These are phyloP conservation scores for Apiospora pterosperma DNA, from an alignment of 2,329 filamentous ascomycete genomes.

Conservation along the genomic window DNA sequence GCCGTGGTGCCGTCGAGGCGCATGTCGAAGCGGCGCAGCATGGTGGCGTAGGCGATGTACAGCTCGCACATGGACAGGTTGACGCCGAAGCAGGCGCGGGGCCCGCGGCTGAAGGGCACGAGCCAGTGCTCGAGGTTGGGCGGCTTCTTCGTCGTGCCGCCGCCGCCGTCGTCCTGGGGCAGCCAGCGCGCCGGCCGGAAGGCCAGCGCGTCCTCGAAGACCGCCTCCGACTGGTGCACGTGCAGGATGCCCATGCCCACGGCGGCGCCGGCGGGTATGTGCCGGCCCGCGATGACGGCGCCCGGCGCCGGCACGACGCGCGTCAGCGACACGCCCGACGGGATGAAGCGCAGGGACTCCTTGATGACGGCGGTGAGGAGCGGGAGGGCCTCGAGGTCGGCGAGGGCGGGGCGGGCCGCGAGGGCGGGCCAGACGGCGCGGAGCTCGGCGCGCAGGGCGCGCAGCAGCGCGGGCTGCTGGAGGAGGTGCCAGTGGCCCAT, in stretches of 20 bases:
- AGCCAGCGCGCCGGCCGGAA: slow-evolving; percentile 7
- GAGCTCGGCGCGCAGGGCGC: not conserved
- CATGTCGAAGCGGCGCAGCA: not conserved
- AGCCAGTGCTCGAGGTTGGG: slow-evolving; percentile 1
- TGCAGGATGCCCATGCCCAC: slow-evolving; percentile 5
- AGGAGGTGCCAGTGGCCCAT: not conserved
- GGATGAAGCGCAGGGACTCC: slow-evolving; percentile 5
- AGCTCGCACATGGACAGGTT: slow-evolving; percentile 6
- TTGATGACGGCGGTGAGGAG: slow-evolving; percentile 5
- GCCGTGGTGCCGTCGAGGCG: not conserved
- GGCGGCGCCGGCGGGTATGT: slow-evolving; percentile 4
- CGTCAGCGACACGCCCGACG: not conserved
- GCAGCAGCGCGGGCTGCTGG: not conserved
- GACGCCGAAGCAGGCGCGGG: slow-evolving; percentile 5
- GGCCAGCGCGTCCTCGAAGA: not conserved
- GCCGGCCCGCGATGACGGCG: not conserved
- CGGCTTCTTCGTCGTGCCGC: not conserved
- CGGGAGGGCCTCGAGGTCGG: slow-evolving; percentile 1
- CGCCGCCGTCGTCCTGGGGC: not conserved
- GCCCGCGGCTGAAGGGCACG: slow-evolving; percentile 3
- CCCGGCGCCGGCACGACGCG: slow-evolving; percentile 1
- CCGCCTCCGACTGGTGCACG: not conserved
- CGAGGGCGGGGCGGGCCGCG: not conserved
- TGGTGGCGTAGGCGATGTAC: not conserved
- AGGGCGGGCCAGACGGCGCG: not conserved